A percentile compares a stretch with the other conserved stretches of the same genome.
Conservation (phyloP, 1,139 yeast species). For the Blastobotrys indianensis region DNA sequence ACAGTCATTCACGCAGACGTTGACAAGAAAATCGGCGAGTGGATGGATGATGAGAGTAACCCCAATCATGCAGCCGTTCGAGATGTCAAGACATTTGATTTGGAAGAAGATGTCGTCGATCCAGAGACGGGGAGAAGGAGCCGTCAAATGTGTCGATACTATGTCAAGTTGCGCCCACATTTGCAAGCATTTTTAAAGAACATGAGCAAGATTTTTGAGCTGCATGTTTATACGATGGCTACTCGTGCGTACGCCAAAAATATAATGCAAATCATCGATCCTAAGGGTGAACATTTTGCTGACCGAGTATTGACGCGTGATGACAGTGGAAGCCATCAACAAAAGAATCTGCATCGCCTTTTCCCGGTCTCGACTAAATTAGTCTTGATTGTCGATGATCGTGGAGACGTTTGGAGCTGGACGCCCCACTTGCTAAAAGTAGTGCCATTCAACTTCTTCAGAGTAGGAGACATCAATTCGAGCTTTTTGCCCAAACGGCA, state of each 20-base stretch:
- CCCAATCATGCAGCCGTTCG: conserved; percentile 81
- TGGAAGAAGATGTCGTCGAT: conserved; percentile 66
- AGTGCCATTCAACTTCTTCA: conserved; percentile 92
- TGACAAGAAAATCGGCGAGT: conserved; percentile 94
- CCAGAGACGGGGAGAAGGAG: conserved; percentile 15
- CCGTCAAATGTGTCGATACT: conserved; percentile 64
- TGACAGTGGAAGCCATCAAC: conserved; percentile 89
- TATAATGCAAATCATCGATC: conserved; percentile 87
- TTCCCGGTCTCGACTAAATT: conserved; percentile 95
- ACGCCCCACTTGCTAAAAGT: conserved; percentile 85
- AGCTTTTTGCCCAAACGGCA: conserved; percentile 80
- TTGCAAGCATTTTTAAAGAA: conserved; percentile 61
- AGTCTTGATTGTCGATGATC: conserved; percentile 94
- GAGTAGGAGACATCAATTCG: conserved; percentile 96
- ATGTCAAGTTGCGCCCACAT: conserved; percentile 90
- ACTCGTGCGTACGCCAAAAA: conserved; percentile 89
- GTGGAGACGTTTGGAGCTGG: conserved; percentile 99
- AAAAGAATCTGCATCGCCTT: conserved; percentile 77
- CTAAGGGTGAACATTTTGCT: conserved; percentile 78
- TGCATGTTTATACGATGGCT: conserved; percentile 99
- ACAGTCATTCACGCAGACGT: conserved; percentile 97
- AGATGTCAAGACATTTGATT: conserved; percentile 69
- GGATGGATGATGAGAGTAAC: conserved; percentile 82
- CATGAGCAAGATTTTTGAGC: conserved; percentile 64
- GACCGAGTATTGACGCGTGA: conserved; percentile 89